phyloP scores from a whole-genome alignment of 108 stramenopile species.

The Phaeodactylum tricornutum region DNA sequence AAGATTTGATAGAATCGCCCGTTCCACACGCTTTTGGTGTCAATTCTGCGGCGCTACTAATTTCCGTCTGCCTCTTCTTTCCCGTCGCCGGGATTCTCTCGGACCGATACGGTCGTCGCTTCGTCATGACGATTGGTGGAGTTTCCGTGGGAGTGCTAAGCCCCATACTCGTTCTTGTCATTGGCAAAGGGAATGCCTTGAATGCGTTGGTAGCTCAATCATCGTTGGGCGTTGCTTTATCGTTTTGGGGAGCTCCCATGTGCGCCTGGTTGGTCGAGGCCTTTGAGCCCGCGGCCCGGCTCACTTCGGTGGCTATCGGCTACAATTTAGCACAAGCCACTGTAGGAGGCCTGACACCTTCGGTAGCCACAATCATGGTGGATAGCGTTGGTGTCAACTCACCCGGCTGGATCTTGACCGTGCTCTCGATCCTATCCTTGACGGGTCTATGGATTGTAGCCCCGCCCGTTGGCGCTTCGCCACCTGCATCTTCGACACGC shows the following conservation, averaged over 20 bases:
- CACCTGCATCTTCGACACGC: too few species aligned
- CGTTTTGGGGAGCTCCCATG: slow-evolving; percentile 71
- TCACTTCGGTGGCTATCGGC: slow-evolving; percentile 65
- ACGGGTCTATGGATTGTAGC: slow-evolving; percentile 34
- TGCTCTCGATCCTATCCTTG: slow-evolving; percentile 29
- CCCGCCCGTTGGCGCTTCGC: too few species aligned
- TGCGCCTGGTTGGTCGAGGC: slow-evolving; percentile 70
- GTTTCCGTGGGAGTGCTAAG: slow-evolving; percentile 19
- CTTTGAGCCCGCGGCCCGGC: slow-evolving; percentile 44
- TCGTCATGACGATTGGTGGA: slow-evolving; percentile 50
- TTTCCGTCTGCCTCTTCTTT: slow-evolving; percentile 36
- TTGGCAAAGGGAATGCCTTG: slow-evolving; percentile 21
- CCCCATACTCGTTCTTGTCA: slow-evolving; percentile 27
- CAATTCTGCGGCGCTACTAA: slow-evolving; percentile 27
- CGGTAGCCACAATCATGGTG: slow-evolving; percentile 39
- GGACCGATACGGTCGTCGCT: slow-evolving; percentile 35
- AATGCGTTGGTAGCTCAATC: slow-evolving; percentile 42
- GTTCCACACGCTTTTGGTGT: slow-evolving; percentile 48
- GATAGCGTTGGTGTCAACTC: slow-evolving; percentile 24
- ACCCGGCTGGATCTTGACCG: slow-evolving; percentile 37
- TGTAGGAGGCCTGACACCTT: slow-evolving; percentile 39
- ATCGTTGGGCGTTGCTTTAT: slow-evolving; percentile 34
- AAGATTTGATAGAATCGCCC: slow-evolving; percentile 43
- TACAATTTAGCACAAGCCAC: slow-evolving; percentile 65
- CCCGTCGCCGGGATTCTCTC: slow-evolving; percentile 46